These are phyloP conservation scores for Triticum monococcum DNA, from an alignment of 176 grass and related monocot species.

Conservation along the genomic window DNA sequence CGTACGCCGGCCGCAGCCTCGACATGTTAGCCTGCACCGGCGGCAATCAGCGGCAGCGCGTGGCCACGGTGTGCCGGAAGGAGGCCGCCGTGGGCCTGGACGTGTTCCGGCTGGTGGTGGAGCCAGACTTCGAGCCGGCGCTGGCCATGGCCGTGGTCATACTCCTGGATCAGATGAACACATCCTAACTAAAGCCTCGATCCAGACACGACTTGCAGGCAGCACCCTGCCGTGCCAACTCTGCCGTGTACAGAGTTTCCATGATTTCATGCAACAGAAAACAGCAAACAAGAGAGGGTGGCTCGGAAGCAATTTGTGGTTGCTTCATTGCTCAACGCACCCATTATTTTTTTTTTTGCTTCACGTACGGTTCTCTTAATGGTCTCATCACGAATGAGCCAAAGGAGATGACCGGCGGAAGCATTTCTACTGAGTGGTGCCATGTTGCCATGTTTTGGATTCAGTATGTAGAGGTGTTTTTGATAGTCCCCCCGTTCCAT, in stretches of 20 bases:
- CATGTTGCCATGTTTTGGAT: background rate
- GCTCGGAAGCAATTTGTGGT: background rate
- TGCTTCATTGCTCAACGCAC: background rate
- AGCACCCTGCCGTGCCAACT: background rate
- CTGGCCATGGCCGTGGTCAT: slow-evolving; percentile 85
- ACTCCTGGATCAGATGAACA: slow-evolving; percentile 69
- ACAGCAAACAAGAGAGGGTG: background rate
- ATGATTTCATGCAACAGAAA: no score
- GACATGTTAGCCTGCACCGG: slow-evolving; percentile 45
- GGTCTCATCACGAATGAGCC: no score
- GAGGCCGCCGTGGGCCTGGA: slow-evolving; percentile 59
- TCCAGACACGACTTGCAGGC: background rate
- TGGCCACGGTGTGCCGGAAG: slow-evolving; percentile 62
- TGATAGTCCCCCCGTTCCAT: background rate
- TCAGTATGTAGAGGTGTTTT: background rate
- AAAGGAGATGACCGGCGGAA: background rate
- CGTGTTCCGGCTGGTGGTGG: slow-evolving; percentile 71
- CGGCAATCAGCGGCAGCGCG: slow-evolving; percentile 32
- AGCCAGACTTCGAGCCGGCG: slow-evolving; percentile 63
- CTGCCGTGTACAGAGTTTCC: background rate
- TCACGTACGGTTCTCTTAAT: background rate
- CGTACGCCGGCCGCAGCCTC: slow-evolving; percentile 62
- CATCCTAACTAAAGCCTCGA: background rate
- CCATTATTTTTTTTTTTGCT: slow-evolving; percentile 42
- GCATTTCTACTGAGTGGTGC: background rate